Base-by-base conservation (phyloP, 73 alveolate species). In the Breviolum minutum region DNA sequence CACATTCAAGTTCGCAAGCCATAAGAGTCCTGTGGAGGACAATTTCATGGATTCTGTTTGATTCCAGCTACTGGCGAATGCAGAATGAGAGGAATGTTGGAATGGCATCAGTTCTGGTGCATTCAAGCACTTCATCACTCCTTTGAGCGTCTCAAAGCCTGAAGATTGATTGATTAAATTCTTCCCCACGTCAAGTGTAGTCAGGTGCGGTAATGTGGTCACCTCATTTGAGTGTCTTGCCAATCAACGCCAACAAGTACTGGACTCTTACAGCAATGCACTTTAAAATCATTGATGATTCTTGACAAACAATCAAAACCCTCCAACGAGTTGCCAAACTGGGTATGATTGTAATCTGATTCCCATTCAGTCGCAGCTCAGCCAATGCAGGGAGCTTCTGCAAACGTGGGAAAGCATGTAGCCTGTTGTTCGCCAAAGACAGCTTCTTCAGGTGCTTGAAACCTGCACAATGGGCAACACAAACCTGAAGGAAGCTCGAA, bases 311-410 rank as follows among this genome's bases (percentile, higher is more conserved):
- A 64, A 70, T 70, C 14, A 17, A 48, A 22, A 27, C 61, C 66
- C 26, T 10, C 5, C 2, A 7, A 24, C 85, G 60, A 54, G 96
- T n/a, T n/a, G 13, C 96, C 16, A 70, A 60, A 30, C 79, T 30
- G 22, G 98, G 88, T 20, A 93, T 77, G 48, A 68, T 63, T 19
- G 88, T n/a, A 14, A 93, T 64, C 70, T 77, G 83, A 77, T 93
- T 93, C 60, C 98, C 98, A 62, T 93, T 93, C 66, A 93, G 92
- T 60, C 98, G 89, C 82, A 93, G 83, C 74, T 93, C 98, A 48
- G 91, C 63, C 19, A 93, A 69, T 16, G 64, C 92, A 12, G 98
- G 92, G 68, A 93, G 61, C 70, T 76, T 77, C 63, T 61, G 68
- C 54, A 93, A 60, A 22, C 24, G 27, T 20, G 98, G 98, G 70